These are phyloP conservation scores for Eutrema heterophyllum DNA, from an alignment of 345 rosid genomes.

Conservation along the genomic window DNA sequence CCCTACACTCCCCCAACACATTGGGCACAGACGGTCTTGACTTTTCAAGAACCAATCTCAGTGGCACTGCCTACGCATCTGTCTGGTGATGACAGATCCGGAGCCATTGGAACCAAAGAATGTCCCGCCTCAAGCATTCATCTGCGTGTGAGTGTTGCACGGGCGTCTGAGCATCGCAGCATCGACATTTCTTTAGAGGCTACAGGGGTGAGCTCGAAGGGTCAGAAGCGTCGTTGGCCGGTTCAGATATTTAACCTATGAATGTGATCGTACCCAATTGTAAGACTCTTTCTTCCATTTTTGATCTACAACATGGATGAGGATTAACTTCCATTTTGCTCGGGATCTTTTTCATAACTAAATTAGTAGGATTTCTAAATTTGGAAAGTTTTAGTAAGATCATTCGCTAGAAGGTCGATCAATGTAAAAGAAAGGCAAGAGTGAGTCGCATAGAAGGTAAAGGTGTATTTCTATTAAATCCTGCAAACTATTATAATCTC, in stretches of 20 bases:
- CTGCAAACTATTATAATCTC: too few relatives aligned
- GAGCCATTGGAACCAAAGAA: constrained; percentile 46
- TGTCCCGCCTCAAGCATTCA: constrained; percentile 60
- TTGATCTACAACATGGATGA: neutral
- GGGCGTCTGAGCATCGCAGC: constrained; percentile 70
- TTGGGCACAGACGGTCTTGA: constrained; percentile 87
- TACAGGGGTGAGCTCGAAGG: constrained; percentile 41
- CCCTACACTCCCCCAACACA: constrained; percentile 81
- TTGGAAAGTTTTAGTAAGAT: neutral
- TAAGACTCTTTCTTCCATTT: neutral
- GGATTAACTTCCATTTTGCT: neutral
- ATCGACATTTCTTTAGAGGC: constrained; percentile 82
- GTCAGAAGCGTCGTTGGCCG: constrained; percentile 58
- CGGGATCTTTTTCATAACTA: neutral
- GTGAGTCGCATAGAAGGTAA: too few relatives aligned
- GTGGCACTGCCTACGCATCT: constrained; percentile 41
- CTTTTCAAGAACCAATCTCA: constrained; percentile 77
- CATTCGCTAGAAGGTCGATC: neutral
- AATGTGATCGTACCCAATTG: constrained; percentile 15
- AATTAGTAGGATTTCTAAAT: neutral
- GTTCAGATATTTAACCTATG: constrained; percentile 75
- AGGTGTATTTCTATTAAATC: too few relatives aligned
- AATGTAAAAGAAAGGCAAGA: neutral
- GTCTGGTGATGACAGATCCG: constrained; percentile 29
- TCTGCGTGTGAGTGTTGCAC: constrained; percentile 79